phyloP scores from a whole-genome alignment of 345 rosid species.

The Eucalyptus melliodora region DNA sequence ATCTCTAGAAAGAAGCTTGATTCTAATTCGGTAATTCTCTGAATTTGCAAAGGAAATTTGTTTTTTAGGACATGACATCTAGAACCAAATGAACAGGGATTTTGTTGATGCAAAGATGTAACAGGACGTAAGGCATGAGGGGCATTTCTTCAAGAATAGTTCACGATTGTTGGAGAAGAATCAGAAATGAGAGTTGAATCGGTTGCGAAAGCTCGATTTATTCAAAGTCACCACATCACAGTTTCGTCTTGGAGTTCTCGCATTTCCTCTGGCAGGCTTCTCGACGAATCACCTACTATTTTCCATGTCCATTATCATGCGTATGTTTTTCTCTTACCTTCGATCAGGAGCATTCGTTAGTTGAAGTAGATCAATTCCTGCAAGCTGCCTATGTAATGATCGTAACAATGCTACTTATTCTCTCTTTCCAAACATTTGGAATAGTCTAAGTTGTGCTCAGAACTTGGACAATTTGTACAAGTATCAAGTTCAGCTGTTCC shows the following conservation, averaged over 20 bases:
- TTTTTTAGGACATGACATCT: rapidly evolving
- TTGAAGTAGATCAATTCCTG: too few species aligned
- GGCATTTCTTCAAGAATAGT: not conserved
- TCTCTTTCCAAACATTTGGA: too few species aligned
- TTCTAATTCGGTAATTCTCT: too few species aligned
- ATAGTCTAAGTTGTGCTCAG: not conserved
- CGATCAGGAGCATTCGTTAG: too few species aligned
- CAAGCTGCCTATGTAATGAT: too few species aligned
- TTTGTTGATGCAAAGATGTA: not conserved
- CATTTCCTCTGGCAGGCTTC: too few species aligned
- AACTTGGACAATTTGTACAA: not conserved
- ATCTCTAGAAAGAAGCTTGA: not conserved
- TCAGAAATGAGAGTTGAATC: not conserved
- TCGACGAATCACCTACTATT: too few species aligned
- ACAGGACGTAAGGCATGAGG: not conserved
- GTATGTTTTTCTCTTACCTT: too few species aligned
- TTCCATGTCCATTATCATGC: too few species aligned
- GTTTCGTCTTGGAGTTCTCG: too few species aligned
- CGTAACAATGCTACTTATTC: too few species aligned
- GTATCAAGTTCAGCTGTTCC: not conserved
- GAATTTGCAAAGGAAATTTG: not conserved
- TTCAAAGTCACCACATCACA: too few species aligned
- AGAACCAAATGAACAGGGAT: not conserved
- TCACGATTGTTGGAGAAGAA: not conserved
- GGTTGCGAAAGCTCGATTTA: not conserved